These are phyloP conservation scores for Xylaria digitata DNA, from an alignment of 2,329 filamentous ascomycete genomes.

Conservation along the genomic window DNA sequence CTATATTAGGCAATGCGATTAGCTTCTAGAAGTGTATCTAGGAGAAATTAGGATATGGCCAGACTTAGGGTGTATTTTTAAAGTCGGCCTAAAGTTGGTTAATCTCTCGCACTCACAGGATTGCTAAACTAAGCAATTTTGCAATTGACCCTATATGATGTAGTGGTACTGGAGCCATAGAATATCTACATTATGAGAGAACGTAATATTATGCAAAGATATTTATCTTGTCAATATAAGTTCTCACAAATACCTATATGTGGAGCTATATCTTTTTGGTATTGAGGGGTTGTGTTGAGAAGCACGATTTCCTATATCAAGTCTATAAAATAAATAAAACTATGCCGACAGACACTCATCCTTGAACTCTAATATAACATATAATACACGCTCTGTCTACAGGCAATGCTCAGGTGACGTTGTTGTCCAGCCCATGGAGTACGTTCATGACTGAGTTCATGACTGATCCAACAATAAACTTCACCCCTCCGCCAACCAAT, in stretches of 20 bases:
- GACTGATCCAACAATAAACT: background rate
- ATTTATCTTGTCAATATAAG: background rate
- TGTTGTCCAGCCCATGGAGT: background rate
- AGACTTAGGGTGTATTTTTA: background rate
- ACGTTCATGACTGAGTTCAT: too few relatives aligned
- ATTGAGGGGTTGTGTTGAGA: background rate
- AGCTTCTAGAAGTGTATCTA: background rate
- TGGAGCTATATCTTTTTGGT: background rate
- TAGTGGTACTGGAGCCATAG: too few relatives aligned
- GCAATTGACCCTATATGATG: too few relatives aligned
- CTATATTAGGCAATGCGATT: background rate
- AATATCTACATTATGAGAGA: too few relatives aligned
- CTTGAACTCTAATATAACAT: conserved; percentile 10
- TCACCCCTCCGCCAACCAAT: background rate
- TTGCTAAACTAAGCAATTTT: too few relatives aligned
- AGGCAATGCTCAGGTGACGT: background rate
- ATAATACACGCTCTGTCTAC: background rate
- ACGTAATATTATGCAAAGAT: background rate
- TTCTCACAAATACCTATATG: too few relatives aligned
- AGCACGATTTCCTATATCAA: background rate
- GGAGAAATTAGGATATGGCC: too few relatives aligned
- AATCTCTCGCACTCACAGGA: too few relatives aligned
- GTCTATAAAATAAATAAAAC: background rate
- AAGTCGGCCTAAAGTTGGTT: too few relatives aligned
- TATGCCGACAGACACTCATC: background rate